Evolutionary conservation across 306 rosid species (phyloP).

Genomic region (Alnus glutinosa): DNA sequence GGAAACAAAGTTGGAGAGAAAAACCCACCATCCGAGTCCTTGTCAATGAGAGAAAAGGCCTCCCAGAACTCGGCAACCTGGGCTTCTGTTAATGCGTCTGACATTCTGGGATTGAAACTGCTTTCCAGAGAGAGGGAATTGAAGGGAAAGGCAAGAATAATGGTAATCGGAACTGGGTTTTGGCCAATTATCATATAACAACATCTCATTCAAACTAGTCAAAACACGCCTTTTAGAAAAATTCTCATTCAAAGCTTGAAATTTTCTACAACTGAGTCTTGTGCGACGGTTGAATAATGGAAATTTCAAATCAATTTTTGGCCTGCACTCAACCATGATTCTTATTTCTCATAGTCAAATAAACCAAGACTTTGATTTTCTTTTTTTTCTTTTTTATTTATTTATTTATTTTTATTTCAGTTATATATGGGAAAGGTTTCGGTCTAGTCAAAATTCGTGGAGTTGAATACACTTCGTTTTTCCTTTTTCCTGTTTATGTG

Average conservation of each 20-base stretch:
- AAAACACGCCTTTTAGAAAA: conserved; percentile 8
- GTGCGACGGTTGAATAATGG: neutral
- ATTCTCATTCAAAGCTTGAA: conserved; percentile 5
- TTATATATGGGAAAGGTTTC: neutral
- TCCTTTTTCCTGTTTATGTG: neutral
- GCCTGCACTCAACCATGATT: neutral
- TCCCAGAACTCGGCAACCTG: conserved; percentile 54
- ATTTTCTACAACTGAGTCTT: neutral
- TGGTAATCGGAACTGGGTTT: neutral
- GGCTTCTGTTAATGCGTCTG: conserved; percentile 40
- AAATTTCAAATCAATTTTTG: neutral
- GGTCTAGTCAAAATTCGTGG: neutral
- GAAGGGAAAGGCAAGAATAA: neutral
- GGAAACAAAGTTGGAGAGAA: too few relatives aligned
- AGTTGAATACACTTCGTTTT: neutral
- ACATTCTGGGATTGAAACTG: conserved; percentile 18
- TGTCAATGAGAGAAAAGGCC: conserved; percentile 52
- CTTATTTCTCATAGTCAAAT: neutral
- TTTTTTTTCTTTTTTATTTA: neutral
- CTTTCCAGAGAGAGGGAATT: neutral
- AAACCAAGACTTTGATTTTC: neutral
- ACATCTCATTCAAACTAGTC: neutral
- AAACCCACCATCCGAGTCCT: conserved; percentile 49
- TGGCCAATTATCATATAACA: neutral
- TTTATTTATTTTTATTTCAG: too few relatives aligned